phyloP scores from a whole-genome alignment of 2,329 filamentous ascomycete genomes.

The Graphium sp. region DNA sequence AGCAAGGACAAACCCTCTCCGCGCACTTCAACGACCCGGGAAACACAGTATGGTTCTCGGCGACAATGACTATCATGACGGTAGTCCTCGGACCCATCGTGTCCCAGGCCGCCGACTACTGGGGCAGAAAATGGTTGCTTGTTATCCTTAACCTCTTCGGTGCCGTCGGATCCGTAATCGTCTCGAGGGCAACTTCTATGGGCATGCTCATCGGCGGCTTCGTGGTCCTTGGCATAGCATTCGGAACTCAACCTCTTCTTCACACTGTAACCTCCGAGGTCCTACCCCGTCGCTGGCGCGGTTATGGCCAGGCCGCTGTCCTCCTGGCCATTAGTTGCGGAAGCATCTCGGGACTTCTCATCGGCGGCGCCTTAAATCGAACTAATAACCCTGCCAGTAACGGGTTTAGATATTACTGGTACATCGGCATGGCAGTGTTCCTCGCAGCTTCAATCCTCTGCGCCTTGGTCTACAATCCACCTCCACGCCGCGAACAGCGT shows the following conservation, averaged over 20 bases:
- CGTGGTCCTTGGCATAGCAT: constrained; percentile 15
- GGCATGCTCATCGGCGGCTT: constrained; percentile 19
- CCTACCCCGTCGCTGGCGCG: constrained; percentile 16
- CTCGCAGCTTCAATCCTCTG: constrained; percentile 11
- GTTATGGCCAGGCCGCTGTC: constrained; percentile 16
- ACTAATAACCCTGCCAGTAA: constrained; percentile 9
- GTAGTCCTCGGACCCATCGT: constrained; percentile 17
- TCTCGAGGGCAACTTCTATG: constrained; percentile 16
- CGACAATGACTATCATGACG: constrained; percentile 18
- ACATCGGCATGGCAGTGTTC: constrained; percentile 14
- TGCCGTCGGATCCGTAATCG: constrained; percentile 16
- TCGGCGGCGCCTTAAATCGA: constrained; percentile 16
- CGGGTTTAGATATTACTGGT: constrained; percentile 18
- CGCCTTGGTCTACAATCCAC: constrained; percentile 16
- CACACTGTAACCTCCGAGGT: constrained; percentile 21
- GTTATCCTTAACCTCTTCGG: constrained; percentile 16
- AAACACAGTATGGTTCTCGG: constrained; percentile 19
- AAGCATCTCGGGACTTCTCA: constrained; percentile 13
- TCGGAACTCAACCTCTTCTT: constrained; percentile 19
- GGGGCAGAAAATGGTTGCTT: constrained; percentile 23
- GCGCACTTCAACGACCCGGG: too few species aligned
- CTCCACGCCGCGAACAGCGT: constrained; percentile 10
- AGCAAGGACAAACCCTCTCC: too few species aligned
- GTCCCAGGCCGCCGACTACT: constrained; percentile 22
- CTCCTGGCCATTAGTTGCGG: constrained; percentile 15